Evolutionary conservation across 2,329 filamentous ascomycete species (phyloP).

Genomic region (Fusarium nanum): DNA sequence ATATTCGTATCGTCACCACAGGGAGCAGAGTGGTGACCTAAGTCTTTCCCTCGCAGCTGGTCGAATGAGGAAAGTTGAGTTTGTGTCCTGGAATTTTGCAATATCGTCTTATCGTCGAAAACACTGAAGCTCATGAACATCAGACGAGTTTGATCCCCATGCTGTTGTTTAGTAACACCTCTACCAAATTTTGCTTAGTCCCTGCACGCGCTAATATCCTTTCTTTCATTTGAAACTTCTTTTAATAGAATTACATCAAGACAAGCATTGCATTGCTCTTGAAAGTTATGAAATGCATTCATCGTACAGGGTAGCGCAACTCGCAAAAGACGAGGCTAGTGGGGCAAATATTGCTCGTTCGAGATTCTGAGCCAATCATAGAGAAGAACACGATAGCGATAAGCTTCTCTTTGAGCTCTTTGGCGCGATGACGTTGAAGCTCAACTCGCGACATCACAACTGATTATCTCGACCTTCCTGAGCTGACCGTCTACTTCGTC

Average conservation of each 20-base stretch:
- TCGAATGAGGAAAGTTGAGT: no score
- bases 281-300: not conserved
- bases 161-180: not conserved
- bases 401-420: not conserved
- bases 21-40: not conserved
- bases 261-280: not conserved
- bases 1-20: rapidly evolving
- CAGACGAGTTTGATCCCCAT: not conserved
- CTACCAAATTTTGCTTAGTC: rapidly evolving
- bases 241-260: rapidly evolving
- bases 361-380: not conserved
- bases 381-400: not conserved
- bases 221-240: no score
- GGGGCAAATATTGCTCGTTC: not conserved
- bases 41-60: rapidly evolving
- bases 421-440: not conserved
- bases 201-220: no score
- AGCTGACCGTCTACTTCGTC: not conserved
- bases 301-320: not conserved
- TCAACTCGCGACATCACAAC: not conserved
- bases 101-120: no score
- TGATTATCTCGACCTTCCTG: not conserved
- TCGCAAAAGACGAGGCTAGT: rapidly evolving
- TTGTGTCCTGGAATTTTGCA: no score
- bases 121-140: no score